A percentile compares a stretch with the other conserved stretches of the same genome.
phyloP scores from a whole-genome alignment of 306 rosid species.

The Dryas drummondii region DNA sequence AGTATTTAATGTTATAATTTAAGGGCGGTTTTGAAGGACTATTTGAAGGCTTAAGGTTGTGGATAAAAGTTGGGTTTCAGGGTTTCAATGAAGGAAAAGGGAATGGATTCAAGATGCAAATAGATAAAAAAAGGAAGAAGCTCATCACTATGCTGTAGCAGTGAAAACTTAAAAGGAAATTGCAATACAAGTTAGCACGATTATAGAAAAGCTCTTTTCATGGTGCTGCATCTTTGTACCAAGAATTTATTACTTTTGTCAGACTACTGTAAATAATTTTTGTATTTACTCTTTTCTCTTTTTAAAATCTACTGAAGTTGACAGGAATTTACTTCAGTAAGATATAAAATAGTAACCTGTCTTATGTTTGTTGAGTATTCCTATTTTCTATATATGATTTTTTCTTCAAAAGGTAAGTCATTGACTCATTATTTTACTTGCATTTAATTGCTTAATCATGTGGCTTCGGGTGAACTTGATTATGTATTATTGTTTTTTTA shows the following conservation, averaged over 20 bases:
- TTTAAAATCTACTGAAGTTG: not conserved
- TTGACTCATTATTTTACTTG: constrained; percentile 13
- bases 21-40: not conserved
- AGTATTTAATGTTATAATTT: not conserved
- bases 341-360: constrained; percentile 8
- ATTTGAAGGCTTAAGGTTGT: not conserved
- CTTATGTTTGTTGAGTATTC: constrained; percentile 14
- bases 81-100: not conserved
- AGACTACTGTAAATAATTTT: not conserved
- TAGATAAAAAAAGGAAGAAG: not conserved
- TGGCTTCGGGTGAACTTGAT: constrained; percentile 18
- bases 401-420: not conserved
- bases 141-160: not conserved
- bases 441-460: constrained; percentile 11
- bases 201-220: not conserved
- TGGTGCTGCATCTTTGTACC: not conserved
- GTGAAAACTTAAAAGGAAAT: constrained; percentile 1
- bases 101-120: not conserved
- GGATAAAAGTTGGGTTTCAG: not conserved
- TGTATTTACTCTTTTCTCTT: not conserved
- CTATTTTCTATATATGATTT: constrained; percentile 17
- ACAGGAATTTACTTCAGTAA: not conserved
- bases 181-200: not conserved
- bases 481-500: constrained; percentile 30
- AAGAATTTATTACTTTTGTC: not conserved